Base-by-base conservation (phyloP, 495 filamentous ascomycete species). In the Annulohypoxylon stygium region DNA sequence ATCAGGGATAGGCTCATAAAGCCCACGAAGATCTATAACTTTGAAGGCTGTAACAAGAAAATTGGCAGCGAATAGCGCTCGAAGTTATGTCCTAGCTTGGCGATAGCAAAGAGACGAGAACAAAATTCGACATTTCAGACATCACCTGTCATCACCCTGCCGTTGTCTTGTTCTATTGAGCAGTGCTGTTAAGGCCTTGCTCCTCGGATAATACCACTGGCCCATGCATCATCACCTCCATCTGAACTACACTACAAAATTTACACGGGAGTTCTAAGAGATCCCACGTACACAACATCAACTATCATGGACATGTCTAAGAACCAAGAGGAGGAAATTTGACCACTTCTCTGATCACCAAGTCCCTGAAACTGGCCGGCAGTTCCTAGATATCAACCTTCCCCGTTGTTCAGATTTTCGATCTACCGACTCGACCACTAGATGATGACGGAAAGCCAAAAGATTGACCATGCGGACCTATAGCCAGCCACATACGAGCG, bases 31-130 rank as follows among this genome's bases (percentile, higher is more conserved):
- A 67, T 76, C 65, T 72, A 66, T 65, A 73, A 67, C 70, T 71
- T 76, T 63, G 60, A 70, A 74, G 65, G 79, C 78, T 78, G 76
- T 79, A 79, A 70, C 75, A 81, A 85, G 79, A 83, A 73, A 77
- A 72, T 72, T 83, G 78, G 81, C 80, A 81, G 84, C 84, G 83
- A 82, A 81, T 85, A 86, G 84, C 81, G 82, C 83, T 78, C 70
- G 75, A 79, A 71, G 74, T 73, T 34, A 76, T 78, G 73, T 74
- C 82, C 84, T 88, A 88, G 86, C 86, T 86, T 86, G 78, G 85
- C 85, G 85, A 86, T 88, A 88, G 86, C 85, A 87, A 86, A 84
- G 81, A 83, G 81, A 81, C 80, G 82, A 85, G 82, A 81, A 82
- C 79, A 81, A 78, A 76, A 84, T 76, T 78, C 77, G 77, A 78